Conservation (phyloP, 2,329 filamentous ascomycete species). For the Trichothecium sympodiale region DNA sequence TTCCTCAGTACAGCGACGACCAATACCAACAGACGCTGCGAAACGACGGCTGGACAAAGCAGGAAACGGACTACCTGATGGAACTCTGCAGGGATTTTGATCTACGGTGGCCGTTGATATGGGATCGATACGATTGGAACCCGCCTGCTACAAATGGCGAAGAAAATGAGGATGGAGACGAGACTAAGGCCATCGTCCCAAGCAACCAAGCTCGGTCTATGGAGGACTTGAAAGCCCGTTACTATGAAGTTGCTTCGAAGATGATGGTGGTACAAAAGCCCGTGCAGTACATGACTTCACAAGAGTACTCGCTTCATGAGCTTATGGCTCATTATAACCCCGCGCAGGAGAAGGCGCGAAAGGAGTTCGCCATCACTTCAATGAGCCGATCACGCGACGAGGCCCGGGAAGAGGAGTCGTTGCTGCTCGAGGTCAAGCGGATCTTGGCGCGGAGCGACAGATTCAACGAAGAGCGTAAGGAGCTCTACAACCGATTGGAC, state of each 20-base stretch:
- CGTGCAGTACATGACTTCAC: conserved; percentile 73
- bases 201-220: conserved; percentile 52
- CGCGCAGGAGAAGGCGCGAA: conserved; percentile 65
- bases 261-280: conserved; percentile 75
- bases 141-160: conserved; percentile 34
- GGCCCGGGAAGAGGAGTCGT: conserved; percentile 79
- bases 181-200: conserved; percentile 42
- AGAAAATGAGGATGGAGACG: conserved; percentile 31
- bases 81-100: conserved; percentile 66
- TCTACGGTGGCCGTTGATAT: conserved; percentile 81
- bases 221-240: conserved; percentile 85
- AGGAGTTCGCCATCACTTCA: conserved; percentile 72
- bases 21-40: conserved; percentile 70
- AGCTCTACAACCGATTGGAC: conserved; percentile 79
- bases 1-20: conserved; percentile 76
- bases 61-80: conserved; percentile 90
- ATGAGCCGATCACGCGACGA: conserved; percentile 76
- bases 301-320: conserved; percentile 75
- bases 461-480: conserved; percentile 78
- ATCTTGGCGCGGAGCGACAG: conserved; percentile 79
- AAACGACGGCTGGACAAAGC: conserved; percentile 72
- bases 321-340: conserved; percentile 81
- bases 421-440: conserved; percentile 82
- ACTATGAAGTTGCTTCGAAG: conserved; percentile 76
- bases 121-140: conserved; percentile 79